A percentile compares a stretch with the other conserved stretches of the same genome.
Conservation (phyloP, 164 flowering plant genomes). For the Hamamelis virginiana region DNA sequence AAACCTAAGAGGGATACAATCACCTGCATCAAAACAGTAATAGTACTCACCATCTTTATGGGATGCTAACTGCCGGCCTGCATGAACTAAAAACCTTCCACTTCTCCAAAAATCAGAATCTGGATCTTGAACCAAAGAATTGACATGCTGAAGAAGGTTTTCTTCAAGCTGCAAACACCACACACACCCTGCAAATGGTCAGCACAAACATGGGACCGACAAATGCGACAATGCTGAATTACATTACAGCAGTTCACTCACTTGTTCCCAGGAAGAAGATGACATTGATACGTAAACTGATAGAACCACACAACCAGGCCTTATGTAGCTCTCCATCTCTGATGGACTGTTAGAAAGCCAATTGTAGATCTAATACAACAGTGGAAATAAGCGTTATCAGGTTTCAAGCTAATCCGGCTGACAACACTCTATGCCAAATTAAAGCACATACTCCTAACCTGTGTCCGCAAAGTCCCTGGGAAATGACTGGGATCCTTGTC, state of each 20-base stretch:
- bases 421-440: neutral
- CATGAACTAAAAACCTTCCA: slow-evolving; percentile 72
- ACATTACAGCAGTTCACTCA: slow-evolving; percentile 35
- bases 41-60: slow-evolving; percentile 65
- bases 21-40: neutral
- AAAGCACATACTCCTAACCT: slow-evolving; percentile 40
- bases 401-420: neutral
- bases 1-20: neutral
- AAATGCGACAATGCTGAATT: neutral
- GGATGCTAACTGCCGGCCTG: slow-evolving; percentile 62
- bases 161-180: slow-evolving; percentile 60
- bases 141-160: slow-evolving; percentile 50
- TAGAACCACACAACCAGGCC: slow-evolving; percentile 93
- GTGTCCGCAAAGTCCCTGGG: slow-evolving; percentile 58
- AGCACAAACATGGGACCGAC: slow-evolving; percentile 19
- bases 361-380: slow-evolving; percentile 55
- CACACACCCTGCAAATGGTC: slow-evolving; percentile 20
- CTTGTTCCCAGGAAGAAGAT: slow-evolving; percentile 71
- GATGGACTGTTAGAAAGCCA: slow-evolving; percentile 93
- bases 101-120: slow-evolving; percentile 70
- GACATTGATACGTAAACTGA: slow-evolving; percentile 73
- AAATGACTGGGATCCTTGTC: slow-evolving; percentile 86
- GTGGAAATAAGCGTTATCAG: neutral
- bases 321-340: slow-evolving; percentile 91
- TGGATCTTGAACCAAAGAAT: slow-evolving; percentile 45